Evolutionary conservation across 2,329 filamentous ascomycete genomes (phyloP).

Genomic region (Penicillium thymicola): DNA sequence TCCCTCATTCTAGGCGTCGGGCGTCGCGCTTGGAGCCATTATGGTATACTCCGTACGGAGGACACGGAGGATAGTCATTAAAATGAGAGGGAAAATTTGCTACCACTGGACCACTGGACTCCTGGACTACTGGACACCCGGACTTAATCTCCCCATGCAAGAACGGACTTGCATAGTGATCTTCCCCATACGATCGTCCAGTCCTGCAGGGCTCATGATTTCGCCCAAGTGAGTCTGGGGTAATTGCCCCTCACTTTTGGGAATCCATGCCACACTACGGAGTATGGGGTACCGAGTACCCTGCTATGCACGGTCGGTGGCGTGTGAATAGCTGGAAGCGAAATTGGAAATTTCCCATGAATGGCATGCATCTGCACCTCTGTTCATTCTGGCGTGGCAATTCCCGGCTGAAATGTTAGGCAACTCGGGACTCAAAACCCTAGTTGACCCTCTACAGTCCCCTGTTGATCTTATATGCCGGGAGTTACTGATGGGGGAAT

Average conservation of each 20-base stretch:
- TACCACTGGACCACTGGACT: neutral
- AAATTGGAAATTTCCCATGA: slow-evolving; percentile 8
- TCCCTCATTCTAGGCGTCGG: slow-evolving; percentile 1
- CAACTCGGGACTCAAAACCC: neutral
- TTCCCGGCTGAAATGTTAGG: slow-evolving; percentile 5
- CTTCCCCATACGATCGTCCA: slow-evolving; percentile 13
- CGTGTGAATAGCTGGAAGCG: slow-evolving; percentile 8
- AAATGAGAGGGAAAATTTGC: neutral
- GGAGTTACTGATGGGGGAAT: slow-evolving; percentile 6
- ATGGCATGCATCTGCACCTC: slow-evolving; percentile 6
- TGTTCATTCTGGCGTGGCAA: slow-evolving; percentile 15
- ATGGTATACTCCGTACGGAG: neutral
- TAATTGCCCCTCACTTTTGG: slow-evolving; percentile 12
- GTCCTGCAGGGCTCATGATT: slow-evolving; percentile 12
- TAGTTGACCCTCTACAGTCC: neutral
- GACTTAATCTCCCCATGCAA: neutral
- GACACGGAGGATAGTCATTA: neutral
- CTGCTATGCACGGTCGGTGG: slow-evolving; percentile 8
- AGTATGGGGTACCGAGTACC: neutral
- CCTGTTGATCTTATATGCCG: slow-evolving; percentile 11
- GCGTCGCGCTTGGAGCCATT: neutral
- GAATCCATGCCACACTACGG: neutral
- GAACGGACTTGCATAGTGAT: neutral
- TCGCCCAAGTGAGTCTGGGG: slow-evolving; percentile 6
- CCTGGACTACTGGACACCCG: neutral